Percentiles rank a stretch among this genome's conserved stretches.
Conservation (phyloP, 148 eudicot species). For the Pouteria glomerata region DNA sequence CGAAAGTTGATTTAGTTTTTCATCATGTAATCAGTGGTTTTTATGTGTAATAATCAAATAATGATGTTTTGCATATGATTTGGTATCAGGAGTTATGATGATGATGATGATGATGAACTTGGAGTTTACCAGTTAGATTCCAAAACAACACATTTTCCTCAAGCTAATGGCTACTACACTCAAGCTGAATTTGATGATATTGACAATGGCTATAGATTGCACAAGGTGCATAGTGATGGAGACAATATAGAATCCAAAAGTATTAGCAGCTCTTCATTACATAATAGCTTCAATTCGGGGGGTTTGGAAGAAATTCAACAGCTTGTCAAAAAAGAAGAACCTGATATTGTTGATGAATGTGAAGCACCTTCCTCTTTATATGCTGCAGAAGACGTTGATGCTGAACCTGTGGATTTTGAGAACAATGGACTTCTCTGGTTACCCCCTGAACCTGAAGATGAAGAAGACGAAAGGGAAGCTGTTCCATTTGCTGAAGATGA, state of each 20-base stretch:
- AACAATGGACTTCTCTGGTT: constrained; percentile 94
- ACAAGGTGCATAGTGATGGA: constrained; percentile 48
- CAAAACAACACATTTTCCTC: constrained; percentile 29
- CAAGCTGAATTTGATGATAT: constrained; percentile 36
- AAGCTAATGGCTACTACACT: constrained; percentile 44
- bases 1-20: neutral
- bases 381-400: constrained; percentile 50
- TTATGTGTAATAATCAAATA: neutral
- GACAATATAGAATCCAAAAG: constrained; percentile 40
- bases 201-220: constrained; percentile 40
- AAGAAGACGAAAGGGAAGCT: constrained; percentile 74
- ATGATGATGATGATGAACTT: constrained; percentile 58
- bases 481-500: constrained; percentile 60
- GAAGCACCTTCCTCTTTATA: constrained; percentile 68
- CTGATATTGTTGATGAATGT: constrained; percentile 54
- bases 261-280: constrained; percentile 38
- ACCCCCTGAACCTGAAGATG: constrained; percentile 97
- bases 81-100: constrained; percentile 57
- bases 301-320: constrained; percentile 37
- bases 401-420: constrained; percentile 89
- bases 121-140: constrained; percentile 42
- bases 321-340: constrained; percentile 36
- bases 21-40: no score
- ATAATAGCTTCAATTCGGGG: constrained; percentile 40
- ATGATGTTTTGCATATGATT: constrained; percentile 16